Evolutionary conservation across 2,329 filamentous ascomycete species (phyloP), one percentile per base, ranked within the genome.

Genomic region (Juglanconis sp.): DNA sequence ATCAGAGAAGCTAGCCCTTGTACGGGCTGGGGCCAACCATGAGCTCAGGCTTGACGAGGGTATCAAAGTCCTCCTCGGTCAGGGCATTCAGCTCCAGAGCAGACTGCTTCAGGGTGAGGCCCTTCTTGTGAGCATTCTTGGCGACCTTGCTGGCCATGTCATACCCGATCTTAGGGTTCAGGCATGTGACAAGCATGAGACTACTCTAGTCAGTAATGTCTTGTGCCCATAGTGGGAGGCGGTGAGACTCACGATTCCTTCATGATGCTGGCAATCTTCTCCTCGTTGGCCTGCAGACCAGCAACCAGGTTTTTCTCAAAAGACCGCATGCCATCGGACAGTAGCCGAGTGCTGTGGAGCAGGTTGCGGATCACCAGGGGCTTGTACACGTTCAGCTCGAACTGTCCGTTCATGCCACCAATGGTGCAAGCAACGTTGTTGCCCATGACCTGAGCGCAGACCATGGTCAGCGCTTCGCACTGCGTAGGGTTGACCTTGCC

Each of bases 401-500:
- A 99, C 80, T 98, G 96, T 67, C 95, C 95, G 80, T 95, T 96
- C 81, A 96, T 96, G 72, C 94, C 95, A 65, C 92, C 92, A 69
- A 98, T 92, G 35, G 94, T 97, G 63, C 91, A 88, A 42, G 95
- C 92, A 57, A 92, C 89, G 74, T 98, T 88, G 84, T 99, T 99
- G 72, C 95, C 95, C 85, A 98, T 96, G 64, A 99, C 94, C 78
- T 99, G 95, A 24, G 91, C 87, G 81, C 94, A 97, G 63, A 98
- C 83, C 95, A 99, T 99, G 69, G 95, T 98, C 75, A 99, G 81
- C 64, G 92, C 91, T 82, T 99, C 95, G 79, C 92, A 96, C 80
- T 99, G 95, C 36, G 95, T 99, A 36, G 95, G 95, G 82, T 99
- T 99, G 74, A 99, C 95, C 83, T 99, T 99, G 72, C 95, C 95